A percentile compares a stretch with the other conserved stretches of the same genome.
Evolutionary conservation across 1,139 yeast genomes (phyloP).

Genomic region (Kodamaea alishanica): DNA sequence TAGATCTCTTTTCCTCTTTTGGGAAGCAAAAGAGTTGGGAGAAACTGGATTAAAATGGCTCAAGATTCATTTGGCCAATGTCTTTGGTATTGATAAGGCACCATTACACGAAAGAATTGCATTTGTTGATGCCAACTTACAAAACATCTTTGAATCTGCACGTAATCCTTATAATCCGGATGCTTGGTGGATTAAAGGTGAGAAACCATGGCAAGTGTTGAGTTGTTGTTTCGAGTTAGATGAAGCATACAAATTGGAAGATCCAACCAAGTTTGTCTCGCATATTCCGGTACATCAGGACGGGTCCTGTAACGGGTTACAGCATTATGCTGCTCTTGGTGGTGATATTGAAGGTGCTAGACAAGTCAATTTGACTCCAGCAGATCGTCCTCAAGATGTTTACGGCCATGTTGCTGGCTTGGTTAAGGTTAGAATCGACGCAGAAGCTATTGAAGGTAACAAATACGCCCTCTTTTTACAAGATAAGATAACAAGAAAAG

Average conservation of each 20-base stretch:
- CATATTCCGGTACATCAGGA: slow-evolving; percentile 95
- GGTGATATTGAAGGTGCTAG: slow-evolving; percentile 94
- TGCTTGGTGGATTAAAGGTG: slow-evolving; percentile 84
- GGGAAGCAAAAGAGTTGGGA: slow-evolving; percentile 85
- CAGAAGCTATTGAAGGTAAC: slow-evolving; percentile 57
- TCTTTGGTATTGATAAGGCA: slow-evolving; percentile 83
- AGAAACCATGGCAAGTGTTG: slow-evolving; percentile 93
- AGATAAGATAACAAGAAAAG: slow-evolving; percentile 74
- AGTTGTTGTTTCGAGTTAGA: slow-evolving; percentile 79
- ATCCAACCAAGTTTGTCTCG: slow-evolving; percentile 72
- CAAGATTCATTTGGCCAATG: slow-evolving; percentile 84
- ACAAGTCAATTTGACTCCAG: slow-evolving; percentile 83
- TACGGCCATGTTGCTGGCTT: slow-evolving; percentile 77
- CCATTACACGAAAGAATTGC: slow-evolving; percentile 71
- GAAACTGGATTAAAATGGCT: slow-evolving; percentile 77
- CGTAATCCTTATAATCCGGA: slow-evolving; percentile 56
- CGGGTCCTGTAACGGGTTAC: slow-evolving; percentile 96
- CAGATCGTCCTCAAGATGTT: slow-evolving; percentile 87
- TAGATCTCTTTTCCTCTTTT: slow-evolving; percentile 77
- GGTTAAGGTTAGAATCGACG: slow-evolving; percentile 57
- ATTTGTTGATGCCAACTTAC: slow-evolving; percentile 68
- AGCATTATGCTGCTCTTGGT: slow-evolving; percentile 96
- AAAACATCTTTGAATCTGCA: slow-evolving; percentile 63
- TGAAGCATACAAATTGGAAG: slow-evolving; percentile 65
- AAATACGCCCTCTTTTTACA: slow-evolving; percentile 50